Conservation (phyloP, 148 eudicot genomes). For the Cornus kousa region DNA sequence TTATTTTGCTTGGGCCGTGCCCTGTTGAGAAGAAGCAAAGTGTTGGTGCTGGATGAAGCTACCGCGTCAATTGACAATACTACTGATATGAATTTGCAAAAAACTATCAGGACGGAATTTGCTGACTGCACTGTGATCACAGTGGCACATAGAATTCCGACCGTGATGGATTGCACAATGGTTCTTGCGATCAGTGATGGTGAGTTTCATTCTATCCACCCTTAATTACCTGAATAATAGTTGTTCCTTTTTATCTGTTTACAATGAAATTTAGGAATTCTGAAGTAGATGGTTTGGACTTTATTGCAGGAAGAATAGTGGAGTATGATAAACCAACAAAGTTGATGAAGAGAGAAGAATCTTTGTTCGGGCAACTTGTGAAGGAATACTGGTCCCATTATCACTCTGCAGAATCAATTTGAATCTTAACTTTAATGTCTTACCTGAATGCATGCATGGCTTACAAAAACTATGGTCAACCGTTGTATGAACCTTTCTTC, state of each 20-base stretch:
- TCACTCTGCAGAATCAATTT: conserved; percentile 51
- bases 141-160: conserved; percentile 82
- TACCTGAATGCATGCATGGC: background rate
- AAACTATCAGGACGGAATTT: conserved; percentile 65
- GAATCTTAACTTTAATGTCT: background rate
- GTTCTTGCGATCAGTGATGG: conserved; percentile 78
- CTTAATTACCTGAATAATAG: background rate
- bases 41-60: conserved; percentile 80
- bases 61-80: conserved; percentile 84
- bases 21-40: conserved; percentile 62
- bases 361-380: conserved; percentile 67
- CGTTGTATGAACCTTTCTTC: background rate
- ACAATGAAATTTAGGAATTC: background rate
- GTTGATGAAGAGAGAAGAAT: conserved; percentile 61
- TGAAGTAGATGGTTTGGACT: background rate
- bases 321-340: conserved; percentile 75
- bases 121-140: conserved; percentile 78
- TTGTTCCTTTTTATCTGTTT: background rate
- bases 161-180: conserved; percentile 82
- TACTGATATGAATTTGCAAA: conserved; percentile 68
- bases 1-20: conserved; percentile 81
- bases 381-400: conserved; percentile 81
- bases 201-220: conserved; percentile 17
- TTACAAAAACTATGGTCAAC: background rate
- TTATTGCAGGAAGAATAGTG: conserved; percentile 50